phyloP scores from a whole-genome alignment of 192 early-diverging fungal species.

The Cetraspora pellucida region DNA sequence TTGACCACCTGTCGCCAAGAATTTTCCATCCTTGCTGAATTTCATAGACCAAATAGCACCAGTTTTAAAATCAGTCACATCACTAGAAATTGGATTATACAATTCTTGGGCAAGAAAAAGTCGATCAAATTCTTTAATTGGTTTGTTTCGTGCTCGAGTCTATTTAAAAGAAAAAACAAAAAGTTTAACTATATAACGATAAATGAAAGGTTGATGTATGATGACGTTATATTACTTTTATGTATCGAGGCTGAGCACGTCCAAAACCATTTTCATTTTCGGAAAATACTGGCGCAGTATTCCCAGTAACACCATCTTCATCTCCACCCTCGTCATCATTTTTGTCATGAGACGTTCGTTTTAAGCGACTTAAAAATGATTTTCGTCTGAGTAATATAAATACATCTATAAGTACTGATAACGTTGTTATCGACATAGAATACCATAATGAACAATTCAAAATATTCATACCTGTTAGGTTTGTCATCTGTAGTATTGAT shows the following conservation, averaged over 20 bases:
- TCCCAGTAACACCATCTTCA: constrained; percentile 21
- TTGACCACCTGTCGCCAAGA: constrained; percentile 81
- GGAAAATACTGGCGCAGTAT: constrained; percentile 31
- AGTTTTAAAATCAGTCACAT: not conserved
- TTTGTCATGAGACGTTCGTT: not conserved
- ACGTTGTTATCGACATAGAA: not conserved
- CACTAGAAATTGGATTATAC: not conserved
- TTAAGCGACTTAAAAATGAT: constrained; percentile 25
- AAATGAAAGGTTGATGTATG: not conserved
- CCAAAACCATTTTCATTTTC: not conserved
- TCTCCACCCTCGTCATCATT: constrained; percentile 17
- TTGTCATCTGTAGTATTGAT: not conserved
- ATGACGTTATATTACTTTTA: constrained; percentile 12
- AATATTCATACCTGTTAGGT: too few species aligned
- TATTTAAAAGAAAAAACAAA: not conserved
- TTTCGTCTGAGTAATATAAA: not conserved
- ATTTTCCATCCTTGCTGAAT: constrained; percentile 78
- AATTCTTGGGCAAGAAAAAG: constrained; percentile 34
- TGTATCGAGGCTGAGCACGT: constrained; percentile 24
- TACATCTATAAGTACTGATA: not conserved
- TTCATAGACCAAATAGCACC: constrained; percentile 73
- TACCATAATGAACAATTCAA: too few species aligned
- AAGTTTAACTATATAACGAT: not conserved
- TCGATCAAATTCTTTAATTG: constrained; percentile 22
- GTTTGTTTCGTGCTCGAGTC: constrained; percentile 23